Base-by-base conservation (phyloP, 345 rosid genomes). In the Heritiera littoralis region DNA sequence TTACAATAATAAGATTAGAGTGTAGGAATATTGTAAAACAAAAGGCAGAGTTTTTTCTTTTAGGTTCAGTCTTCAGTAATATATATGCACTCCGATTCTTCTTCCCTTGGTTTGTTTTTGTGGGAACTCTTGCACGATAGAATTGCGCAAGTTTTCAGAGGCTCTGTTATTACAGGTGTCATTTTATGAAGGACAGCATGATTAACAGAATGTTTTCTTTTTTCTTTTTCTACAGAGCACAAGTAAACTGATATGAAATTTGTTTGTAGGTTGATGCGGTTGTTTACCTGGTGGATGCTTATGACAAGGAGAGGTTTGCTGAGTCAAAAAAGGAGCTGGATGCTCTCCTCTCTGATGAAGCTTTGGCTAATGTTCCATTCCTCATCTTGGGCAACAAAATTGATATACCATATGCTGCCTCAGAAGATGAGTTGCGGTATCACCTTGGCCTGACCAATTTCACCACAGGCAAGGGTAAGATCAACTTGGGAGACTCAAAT, bases 401-500 rank as follows among this genome's bases (percentile, higher is more conserved):
- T 71, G 94, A 91, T 80, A 85, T 91, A 30, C 88, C 92, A 12
- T 88, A 88, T 43, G 94, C 94, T 28, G 94, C 91, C 13, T 91
- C 92, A 0, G 92, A 91, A 80, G 94, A 91, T 48, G 94, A 89
- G 85, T 77, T 91, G 76, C 88, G 92, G 38, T 86, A 82, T 79
- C 87, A 89, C 79, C 90, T 89, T 68, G 94, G 94, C 61, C 88
- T 91, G 71, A 84, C 91, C 71, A 88, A 86, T 82, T 91, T 89
- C 87, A 91, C 94, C 74, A 89, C 94, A 9, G 94, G 94, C 71
- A 91, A 91, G 80, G 93, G 94, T 1, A 89, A 86, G 80, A 90
- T 89, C 7, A 83, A 83, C 17, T 81, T 88, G 40, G 89, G 72
- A 20, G 90, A 87, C 75, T 81, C 91, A 30, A 84, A 80, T 35